Percentiles rank a stretch among this genome's conserved stretches.
These are phyloP conservation scores for Alternaria ethzedia DNA, from an alignment of 2,329 filamentous ascomycete genomes.

Conservation along the genomic window DNA sequence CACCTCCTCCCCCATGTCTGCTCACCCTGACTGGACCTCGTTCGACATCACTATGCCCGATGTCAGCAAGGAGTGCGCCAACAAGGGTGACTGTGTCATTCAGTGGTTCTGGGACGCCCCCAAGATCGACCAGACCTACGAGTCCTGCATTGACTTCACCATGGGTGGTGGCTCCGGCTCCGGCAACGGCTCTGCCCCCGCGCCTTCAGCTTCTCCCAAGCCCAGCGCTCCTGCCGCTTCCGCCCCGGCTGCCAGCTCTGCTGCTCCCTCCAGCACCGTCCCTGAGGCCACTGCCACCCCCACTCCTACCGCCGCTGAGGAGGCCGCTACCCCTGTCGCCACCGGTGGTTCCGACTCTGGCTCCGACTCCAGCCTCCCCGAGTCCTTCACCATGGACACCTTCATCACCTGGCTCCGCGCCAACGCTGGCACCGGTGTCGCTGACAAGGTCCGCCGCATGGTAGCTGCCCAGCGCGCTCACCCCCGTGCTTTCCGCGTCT, in stretches of 20 bases:
- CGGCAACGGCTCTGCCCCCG: constrained; percentile 11
- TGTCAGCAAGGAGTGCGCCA: constrained; percentile 55
- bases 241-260: constrained; percentile 7
- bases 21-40: constrained; percentile 51
- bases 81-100: constrained; percentile 60
- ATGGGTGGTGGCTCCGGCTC: constrained; percentile 45
- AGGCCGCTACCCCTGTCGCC: constrained; percentile 10
- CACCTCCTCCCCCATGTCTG: constrained; percentile 51
- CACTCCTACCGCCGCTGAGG: constrained; percentile 13
- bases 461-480: constrained; percentile 32
- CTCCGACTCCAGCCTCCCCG: constrained; percentile 26
- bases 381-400: constrained; percentile 42
- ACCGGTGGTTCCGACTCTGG: constrained; percentile 15
- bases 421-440: constrained; percentile 29
- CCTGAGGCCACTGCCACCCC: constrained; percentile 10
- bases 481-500: constrained; percentile 37
- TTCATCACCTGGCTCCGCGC: constrained; percentile 43
- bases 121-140: constrained; percentile 66
- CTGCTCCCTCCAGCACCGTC: constrained; percentile 19
- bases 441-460: constrained; percentile 33
- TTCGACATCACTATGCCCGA: constrained; percentile 64
- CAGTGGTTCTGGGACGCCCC: constrained; percentile 69
- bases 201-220: constrained; percentile 10
- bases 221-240: constrained; percentile 16
- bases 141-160: constrained; percentile 67